Conservation (phyloP, 2,329 filamentous ascomycete genomes). For the Aspergillus alliaceus region DNA sequence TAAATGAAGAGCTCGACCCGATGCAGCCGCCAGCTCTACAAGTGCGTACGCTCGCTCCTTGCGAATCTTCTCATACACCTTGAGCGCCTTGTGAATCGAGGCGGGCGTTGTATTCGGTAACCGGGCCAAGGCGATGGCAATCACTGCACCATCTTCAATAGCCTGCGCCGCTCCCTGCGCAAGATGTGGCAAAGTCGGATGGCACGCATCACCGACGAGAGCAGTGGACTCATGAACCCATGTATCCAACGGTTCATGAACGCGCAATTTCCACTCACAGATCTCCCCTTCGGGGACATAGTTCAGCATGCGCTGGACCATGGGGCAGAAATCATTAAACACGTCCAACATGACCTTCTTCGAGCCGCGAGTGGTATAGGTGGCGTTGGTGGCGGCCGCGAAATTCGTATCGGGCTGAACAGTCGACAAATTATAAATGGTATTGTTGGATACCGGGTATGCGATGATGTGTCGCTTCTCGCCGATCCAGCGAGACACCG, state of each 20-base stretch:
- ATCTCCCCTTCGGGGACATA: constrained; percentile 65
- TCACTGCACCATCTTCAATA: constrained; percentile 62
- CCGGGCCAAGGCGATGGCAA: constrained; percentile 52
- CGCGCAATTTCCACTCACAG: constrained; percentile 65
- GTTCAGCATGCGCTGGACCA: constrained; percentile 60
- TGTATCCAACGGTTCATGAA: constrained; percentile 61
- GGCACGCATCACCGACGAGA: constrained; percentile 61
- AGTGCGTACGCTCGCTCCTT: constrained; percentile 58
- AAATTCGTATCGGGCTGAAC: constrained; percentile 62
- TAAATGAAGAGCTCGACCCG: constrained; percentile 55
- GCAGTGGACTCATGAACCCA: constrained; percentile 59
- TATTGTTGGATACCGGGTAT: constrained; percentile 63
- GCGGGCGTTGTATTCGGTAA: constrained; percentile 48
- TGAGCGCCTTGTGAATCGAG: constrained; percentile 54
- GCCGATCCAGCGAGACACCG: constrained; percentile 65
- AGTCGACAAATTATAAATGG: constrained; percentile 67
- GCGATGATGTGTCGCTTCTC: constrained; percentile 67
- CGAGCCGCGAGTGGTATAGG: constrained; percentile 63
- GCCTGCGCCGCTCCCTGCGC: constrained; percentile 66
- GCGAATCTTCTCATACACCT: constrained; percentile 57
- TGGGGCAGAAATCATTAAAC: constrained; percentile 61
- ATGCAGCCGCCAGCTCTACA: constrained; percentile 58
- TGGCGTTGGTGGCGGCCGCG: constrained; percentile 57
- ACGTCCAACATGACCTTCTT: constrained; percentile 62
- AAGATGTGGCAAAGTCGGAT: constrained; percentile 64